Base-by-base conservation (phyloP, 2,329 filamentous ascomycete genomes). In the Byssochlamys sp. region DNA sequence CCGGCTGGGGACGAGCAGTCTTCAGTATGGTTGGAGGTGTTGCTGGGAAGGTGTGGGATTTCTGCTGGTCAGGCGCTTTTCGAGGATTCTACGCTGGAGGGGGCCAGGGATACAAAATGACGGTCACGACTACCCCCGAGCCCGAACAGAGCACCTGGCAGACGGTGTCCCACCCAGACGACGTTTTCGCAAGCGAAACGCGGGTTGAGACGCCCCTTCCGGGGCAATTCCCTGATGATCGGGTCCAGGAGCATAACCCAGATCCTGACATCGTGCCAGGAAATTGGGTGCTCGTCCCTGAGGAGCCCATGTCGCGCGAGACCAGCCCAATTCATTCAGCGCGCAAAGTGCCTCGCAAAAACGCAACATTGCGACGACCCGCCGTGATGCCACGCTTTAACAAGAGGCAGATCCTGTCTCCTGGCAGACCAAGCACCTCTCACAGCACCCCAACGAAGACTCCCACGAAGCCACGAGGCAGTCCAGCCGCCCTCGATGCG, bases 81-180 rank as follows among this genome's bases (percentile, higher is more conserved):
- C 81, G 82, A 56, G 91, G 91, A 0, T 96, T 96, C 71, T 86
- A 91, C 60, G 90, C 91, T 11, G 92, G 91, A 6, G 90, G 88
- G 2, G 92, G 91, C 7, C 79, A 78, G 59, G 85, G 84, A 27
- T 95, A 91, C 67, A 76, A 81, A 5, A 75, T 89, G 63, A 69
- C 77, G 27, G 59, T 69, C 54, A 67, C 61, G 50, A 57, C 60
- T 33, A 54, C 59, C 55, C 54, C 59, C 28, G 60, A 59, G 7
- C 58, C 66, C 4, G 63, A 67, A 49, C 55, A 67, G 53, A 70
- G 59, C 55, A 55, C 58, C 24, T 69, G 71, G 69, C 65, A 70
- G 33, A 62, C 70, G 25, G 54, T 65, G 3, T 62, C 66, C 54
- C 60, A 66, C 3, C 66, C 68, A 39, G 67, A 71, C 29, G 63